Evolutionary conservation across 768 basidiomycete species (phyloP).

Genomic region (Pisolithus sp.): DNA sequence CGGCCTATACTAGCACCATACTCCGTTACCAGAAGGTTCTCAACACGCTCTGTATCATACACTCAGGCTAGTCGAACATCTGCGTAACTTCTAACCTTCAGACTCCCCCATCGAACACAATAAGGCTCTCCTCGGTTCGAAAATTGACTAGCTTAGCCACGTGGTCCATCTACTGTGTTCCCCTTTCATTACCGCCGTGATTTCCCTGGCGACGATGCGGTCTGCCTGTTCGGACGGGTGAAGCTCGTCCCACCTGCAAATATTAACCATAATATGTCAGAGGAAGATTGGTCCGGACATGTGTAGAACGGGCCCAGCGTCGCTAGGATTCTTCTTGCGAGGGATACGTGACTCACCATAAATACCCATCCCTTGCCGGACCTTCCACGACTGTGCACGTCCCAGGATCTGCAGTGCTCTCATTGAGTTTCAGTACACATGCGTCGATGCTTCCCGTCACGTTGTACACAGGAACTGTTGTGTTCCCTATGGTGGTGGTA

Average conservation of each 20-base stretch:
- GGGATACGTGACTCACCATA: constrained; percentile 39
- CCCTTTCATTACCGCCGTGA: constrained; percentile 41
- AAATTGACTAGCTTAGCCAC: constrained; percentile 37
- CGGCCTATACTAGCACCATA: too few relatives aligned
- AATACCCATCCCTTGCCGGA: constrained; percentile 47
- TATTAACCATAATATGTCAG: background rate
- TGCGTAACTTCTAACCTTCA: too few relatives aligned
- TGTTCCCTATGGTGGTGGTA: constrained; percentile 21
- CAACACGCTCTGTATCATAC: too few relatives aligned
- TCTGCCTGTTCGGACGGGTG: constrained; percentile 57
- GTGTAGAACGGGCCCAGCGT: background rate
- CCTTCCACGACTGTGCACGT: constrained; percentile 30
- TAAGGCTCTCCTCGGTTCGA: background rate
- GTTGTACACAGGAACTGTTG: constrained; percentile 41
- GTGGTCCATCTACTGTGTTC: constrained; percentile 40
- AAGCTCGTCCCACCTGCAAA: constrained; percentile 39
- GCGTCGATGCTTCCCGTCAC: constrained; percentile 46
- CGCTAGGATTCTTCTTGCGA: too few relatives aligned
- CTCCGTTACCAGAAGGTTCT: too few relatives aligned
- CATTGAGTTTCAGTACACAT: constrained; percentile 34
- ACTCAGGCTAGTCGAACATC: too few relatives aligned
- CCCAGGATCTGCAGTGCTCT: constrained; percentile 19
- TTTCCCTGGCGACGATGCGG: constrained; percentile 46
- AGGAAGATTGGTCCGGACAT: too few relatives aligned
- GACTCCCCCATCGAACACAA: too few relatives aligned